Conservation (phyloP, 208 protist species). For the Polymyxa betae region DNA sequence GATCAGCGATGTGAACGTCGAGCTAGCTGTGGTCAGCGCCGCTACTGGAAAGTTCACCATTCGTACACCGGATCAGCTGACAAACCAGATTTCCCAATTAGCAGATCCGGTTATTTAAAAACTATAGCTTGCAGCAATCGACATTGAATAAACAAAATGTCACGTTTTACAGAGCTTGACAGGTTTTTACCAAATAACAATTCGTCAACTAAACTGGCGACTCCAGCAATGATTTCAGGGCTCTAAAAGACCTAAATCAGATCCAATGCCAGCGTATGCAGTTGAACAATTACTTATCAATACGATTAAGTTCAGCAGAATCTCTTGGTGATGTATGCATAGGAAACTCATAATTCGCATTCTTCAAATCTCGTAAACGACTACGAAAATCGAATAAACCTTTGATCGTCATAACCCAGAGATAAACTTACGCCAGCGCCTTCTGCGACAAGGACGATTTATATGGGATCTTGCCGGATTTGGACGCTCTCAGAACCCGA, state of each 20-base stretch:
- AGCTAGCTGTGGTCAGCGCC: slow-evolving; percentile 72
- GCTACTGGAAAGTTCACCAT: not conserved
- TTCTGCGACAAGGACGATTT: no score
- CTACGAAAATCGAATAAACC: no score
- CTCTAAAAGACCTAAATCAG: not conserved
- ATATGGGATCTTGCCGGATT: no score
- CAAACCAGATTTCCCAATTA: not conserved
- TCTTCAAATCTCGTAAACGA: not conserved
- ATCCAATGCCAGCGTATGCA: not conserved
- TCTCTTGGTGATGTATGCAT: not conserved
- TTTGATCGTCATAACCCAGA: no score
- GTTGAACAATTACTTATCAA: not conserved
- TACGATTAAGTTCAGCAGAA: not conserved
- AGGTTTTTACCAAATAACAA: not conserved
- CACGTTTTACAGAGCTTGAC: not conserved
- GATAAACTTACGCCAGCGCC: no score
- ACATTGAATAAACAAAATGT: not conserved
- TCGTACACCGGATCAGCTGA: slow-evolving; percentile 17
- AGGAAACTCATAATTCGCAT: not conserved
- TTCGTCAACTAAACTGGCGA: not conserved
- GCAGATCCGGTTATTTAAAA: not conserved
- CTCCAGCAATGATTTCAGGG: not conserved
- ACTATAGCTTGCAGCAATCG: not conserved
- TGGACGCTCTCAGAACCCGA: no score
- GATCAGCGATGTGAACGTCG: slow-evolving; percentile 92